Evolutionary conservation across 257 asterid species (phyloP).

Genomic region (Cynanchum wilfordii): DNA sequence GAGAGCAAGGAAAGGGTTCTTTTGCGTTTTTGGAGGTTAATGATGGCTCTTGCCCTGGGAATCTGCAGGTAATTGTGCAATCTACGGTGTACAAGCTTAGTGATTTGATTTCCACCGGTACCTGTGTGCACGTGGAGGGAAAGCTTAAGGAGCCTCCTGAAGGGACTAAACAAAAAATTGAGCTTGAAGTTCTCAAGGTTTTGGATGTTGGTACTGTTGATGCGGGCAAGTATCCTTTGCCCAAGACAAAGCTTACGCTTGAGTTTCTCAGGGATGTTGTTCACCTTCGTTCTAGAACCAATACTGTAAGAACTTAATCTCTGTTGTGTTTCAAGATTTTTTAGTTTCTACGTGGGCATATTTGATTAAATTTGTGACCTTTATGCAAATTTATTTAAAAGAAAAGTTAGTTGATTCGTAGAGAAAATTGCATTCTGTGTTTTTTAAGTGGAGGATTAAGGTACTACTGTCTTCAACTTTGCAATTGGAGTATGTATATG

Average conservation of each 20-base stretch:
- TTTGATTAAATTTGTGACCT: neutral
- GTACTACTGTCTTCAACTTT: neutral
- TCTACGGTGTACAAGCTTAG: constrained; percentile 48
- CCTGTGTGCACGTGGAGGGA: constrained; percentile 74
- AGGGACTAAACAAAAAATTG: constrained; percentile 67
- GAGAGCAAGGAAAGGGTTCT: constrained; percentile 77
- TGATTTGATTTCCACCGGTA: constrained; percentile 75
- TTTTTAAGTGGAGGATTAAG: neutral
- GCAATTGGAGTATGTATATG: neutral
- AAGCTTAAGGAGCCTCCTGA: constrained; percentile 70
- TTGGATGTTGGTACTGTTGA: constrained; percentile 73
- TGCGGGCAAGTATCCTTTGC: constrained; percentile 82
- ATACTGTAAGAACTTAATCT: constrained; percentile 42
- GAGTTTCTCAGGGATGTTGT: constrained; percentile 71
- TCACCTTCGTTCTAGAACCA: constrained; percentile 90
- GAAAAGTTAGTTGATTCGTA: neutral
- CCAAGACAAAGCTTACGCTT: constrained; percentile 68
- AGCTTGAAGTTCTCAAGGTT: constrained; percentile 62
- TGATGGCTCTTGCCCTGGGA: constrained; percentile 80
- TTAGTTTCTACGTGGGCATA: neutral
- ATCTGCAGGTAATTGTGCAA: constrained; percentile 75
- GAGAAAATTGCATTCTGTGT: neutral
- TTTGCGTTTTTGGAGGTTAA: constrained; percentile 80
- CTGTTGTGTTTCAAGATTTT: neutral
- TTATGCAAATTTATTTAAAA: neutral